These are phyloP conservation scores for Metschnikowia kofuensis DNA, from an alignment of 805 yeast genomes.

Conservation along the genomic window DNA sequence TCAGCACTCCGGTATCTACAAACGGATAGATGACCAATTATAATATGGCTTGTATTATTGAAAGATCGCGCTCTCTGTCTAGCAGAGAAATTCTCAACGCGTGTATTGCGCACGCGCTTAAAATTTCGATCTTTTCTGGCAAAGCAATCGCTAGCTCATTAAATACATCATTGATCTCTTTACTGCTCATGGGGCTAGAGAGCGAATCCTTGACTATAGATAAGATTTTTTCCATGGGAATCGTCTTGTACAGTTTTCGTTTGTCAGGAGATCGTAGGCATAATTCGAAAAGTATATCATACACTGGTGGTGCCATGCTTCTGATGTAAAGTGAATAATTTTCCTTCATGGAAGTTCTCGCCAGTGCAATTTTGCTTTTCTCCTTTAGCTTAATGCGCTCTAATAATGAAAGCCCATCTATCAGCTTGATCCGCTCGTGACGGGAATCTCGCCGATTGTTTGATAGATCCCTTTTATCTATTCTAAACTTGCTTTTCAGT, in stretches of 20 bases:
- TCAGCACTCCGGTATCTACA: neutral
- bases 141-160: slow-evolving; percentile 21
- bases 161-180: slow-evolving; percentile 30
- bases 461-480: slow-evolving; percentile 17
- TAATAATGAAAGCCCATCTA: slow-evolving; percentile 31
- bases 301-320: slow-evolving; percentile 30
- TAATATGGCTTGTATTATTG: neutral
- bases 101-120: slow-evolving; percentile 22
- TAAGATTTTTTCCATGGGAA: slow-evolving; percentile 25
- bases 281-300: slow-evolving; percentile 34
- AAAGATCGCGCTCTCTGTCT: slow-evolving; percentile 28
- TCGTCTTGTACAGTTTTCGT: slow-evolving; percentile 10
- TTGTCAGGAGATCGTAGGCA: slow-evolving; percentile 1
- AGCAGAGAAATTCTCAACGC: slow-evolving; percentile 27
- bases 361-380: slow-evolving; percentile 8
- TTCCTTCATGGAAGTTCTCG: slow-evolving; percentile 20
- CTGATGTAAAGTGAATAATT: slow-evolving; percentile 22
- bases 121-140: slow-evolving; percentile 19
- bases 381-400: slow-evolving; percentile 42
- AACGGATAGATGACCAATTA: no score
- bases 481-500: neutral
- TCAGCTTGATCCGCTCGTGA: slow-evolving; percentile 22
- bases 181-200: slow-evolving; percentile 25
- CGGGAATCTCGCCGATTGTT: slow-evolving; percentile 37
- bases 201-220: slow-evolving; percentile 34